A percentile compares a stretch with the other conserved stretches of the same genome.
Conservation (phyloP, 1,139 yeast genomes). For the Lodderomyces pseudojiufengensis region DNA sequence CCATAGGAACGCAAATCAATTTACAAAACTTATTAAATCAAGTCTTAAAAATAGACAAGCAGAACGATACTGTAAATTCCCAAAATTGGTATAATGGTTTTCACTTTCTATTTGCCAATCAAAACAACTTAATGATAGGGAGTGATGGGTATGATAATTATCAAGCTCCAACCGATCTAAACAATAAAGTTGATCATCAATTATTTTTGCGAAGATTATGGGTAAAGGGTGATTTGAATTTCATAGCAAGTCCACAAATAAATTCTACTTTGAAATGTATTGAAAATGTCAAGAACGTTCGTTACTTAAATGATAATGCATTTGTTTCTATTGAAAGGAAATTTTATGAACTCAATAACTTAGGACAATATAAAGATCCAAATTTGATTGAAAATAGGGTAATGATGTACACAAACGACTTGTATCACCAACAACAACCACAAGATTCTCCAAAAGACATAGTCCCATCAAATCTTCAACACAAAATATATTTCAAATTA, state of each 20-base stretch:
- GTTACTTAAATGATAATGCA: constrained; percentile 31
- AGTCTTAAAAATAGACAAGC: constrained; percentile 12
- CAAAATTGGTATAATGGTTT: constrained; percentile 39
- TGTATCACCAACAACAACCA: constrained; percentile 11
- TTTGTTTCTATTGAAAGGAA: constrained; percentile 46
- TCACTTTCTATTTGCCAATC: constrained; percentile 61
- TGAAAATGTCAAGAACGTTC: constrained; percentile 41
- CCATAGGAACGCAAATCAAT: constrained; percentile 18
- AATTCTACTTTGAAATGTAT: constrained; percentile 24
- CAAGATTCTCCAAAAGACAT: constrained; percentile 2
- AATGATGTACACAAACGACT: constrained; percentile 35
- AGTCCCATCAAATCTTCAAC: no score
- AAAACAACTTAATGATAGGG: constrained; percentile 48
- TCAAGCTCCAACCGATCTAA: constrained; percentile 55
- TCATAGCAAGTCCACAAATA: constrained; percentile 21
- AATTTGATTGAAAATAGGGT: constrained; percentile 29
- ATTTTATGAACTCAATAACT: constrained; percentile 16
- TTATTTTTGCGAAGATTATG: constrained; percentile 68
- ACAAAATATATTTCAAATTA: constrained; percentile 4
- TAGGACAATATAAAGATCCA: constrained; percentile 1
- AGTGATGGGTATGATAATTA: constrained; percentile 80
- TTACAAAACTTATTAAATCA: constrained; percentile 17
- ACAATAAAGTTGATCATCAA: constrained; percentile 19
- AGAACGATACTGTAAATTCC: not conserved
- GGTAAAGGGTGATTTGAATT: constrained; percentile 65